Evolutionary conservation across 108 stramenopile genomes (phyloP), one percentile per base, ranked within the genome.

Genomic region (Nitzschia sp.): DNA sequence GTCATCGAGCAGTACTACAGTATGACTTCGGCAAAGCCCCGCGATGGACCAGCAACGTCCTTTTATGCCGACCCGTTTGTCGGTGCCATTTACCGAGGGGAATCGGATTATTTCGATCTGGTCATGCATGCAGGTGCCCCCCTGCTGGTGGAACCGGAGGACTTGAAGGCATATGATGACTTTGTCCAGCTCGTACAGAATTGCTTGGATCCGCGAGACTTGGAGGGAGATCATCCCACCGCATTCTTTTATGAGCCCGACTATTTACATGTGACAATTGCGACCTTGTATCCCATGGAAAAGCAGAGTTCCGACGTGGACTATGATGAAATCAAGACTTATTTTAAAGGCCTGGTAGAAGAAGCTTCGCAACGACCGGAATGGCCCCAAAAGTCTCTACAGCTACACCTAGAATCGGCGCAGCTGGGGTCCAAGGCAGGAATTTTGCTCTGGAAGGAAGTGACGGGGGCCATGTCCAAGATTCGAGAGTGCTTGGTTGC

Each of bases 341-440:
- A 64, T 18, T 49, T 23, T 0, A 47, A 17, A 9, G n/a, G 55
- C 17, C 63, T 82, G 26, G 21, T 84, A 0, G 30, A 70, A 54
- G 9, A 3, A 17, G 80, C 80, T 42, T 64, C 69, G 17, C 32
- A 69, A 42, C 30, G 30, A 6, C 38, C 54, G 0, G 69, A 75
- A 15, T 85, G 84, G 84, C 84, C 84, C 0, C 28, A 47, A 30
- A 19, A 51, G 3, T 72, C 83, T 17, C 26, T 85, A 3, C 24
- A 71, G n/a, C 34, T 85, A 0, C 38, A 46, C 2, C 30, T 81
- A 27, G 66, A 64, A 23, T 73, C 70, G 1, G 65, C 80, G 27
- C 84, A 85, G 57, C 30, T 85, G n/a, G 84, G 84, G 2, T 26
- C 47, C 2, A 57, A 65, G 36, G 84, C 84, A 34, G 80, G 84